These are phyloP conservation scores for Malbranchea zuffiana DNA, from an alignment of 2,329 filamentous ascomycete genomes.

Conservation along the genomic window DNA sequence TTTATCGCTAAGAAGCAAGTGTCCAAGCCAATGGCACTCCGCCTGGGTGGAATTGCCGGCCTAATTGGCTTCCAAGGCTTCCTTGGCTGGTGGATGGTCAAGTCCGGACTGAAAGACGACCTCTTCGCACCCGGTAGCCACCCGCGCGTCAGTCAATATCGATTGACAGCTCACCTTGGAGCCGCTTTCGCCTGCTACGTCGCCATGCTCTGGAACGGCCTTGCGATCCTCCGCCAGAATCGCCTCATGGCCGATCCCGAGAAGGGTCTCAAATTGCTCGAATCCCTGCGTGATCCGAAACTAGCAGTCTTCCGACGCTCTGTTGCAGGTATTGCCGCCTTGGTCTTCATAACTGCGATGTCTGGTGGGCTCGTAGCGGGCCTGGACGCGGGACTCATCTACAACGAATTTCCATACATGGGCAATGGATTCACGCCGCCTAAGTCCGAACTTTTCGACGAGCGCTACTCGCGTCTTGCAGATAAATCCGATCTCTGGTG, in stretches of 20 bases:
- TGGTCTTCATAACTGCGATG: slow-evolving; percentile 85
- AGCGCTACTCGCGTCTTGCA: slow-evolving; percentile 69
- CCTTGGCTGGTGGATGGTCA: slow-evolving; percentile 99
- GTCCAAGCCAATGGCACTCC: slow-evolving; percentile 62
- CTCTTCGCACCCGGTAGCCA: slow-evolving; percentile 83
- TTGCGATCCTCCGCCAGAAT: slow-evolving; percentile 70
- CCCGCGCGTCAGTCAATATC: slow-evolving; percentile 88
- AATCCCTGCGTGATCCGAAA: slow-evolving; percentile 53
- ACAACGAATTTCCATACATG: slow-evolving; percentile 98
- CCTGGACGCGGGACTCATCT: slow-evolving; percentile 91
- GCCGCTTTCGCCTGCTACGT: slow-evolving; percentile 88
- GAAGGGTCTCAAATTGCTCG: slow-evolving; percentile 49
- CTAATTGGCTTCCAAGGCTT: slow-evolving; percentile 92
- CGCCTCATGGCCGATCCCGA: slow-evolving; percentile 58
- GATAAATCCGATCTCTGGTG: slow-evolving; percentile 82
- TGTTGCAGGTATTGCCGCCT: slow-evolving; percentile 56
- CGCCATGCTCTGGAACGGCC: slow-evolving; percentile 84
- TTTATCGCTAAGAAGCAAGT: slow-evolving; percentile 74
- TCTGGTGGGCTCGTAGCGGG: slow-evolving; percentile 90
- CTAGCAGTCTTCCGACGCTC: slow-evolving; percentile 63
- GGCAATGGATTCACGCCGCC: slow-evolving; percentile 73
- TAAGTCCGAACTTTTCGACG: slow-evolving; percentile 68
- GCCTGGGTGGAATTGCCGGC: slow-evolving; percentile 69
- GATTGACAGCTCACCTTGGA: slow-evolving; percentile 76
- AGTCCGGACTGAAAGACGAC: slow-evolving; percentile 89